Conservation (phyloP, 2,329 filamentous ascomycete genomes). For the Hymenoscyphus fraxineus region DNA sequence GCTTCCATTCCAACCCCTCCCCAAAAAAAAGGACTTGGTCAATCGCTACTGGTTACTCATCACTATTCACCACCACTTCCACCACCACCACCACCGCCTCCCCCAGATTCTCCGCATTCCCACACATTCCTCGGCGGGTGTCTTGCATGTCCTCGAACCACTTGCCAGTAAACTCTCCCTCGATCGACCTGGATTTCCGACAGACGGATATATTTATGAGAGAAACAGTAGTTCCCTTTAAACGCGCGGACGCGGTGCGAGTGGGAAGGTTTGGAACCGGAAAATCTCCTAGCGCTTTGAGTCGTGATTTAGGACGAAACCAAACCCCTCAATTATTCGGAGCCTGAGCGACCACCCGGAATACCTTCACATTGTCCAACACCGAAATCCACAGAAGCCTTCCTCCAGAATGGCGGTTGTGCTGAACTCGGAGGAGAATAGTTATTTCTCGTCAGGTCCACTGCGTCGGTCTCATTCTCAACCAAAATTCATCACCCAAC, state of each 20-base stretch:
- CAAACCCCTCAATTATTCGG: neutral
- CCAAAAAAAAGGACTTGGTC: neutral
- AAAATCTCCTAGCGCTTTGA: neutral
- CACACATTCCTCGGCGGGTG: neutral
- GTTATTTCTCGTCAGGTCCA: constrained; percentile 51
- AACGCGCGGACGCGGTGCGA: constrained; percentile 20
- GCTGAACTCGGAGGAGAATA: constrained; percentile 49
- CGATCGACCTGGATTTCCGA: neutral
- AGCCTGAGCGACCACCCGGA: constrained; percentile 21
- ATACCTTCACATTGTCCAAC: constrained; percentile 7
- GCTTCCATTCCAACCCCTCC: neutral
- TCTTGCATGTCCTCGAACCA: neutral
- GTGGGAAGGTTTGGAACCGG: constrained; percentile 17
- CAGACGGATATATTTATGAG: constrained; percentile 21
- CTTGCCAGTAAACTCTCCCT: neutral
- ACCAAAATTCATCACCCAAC: constrained; percentile 50
- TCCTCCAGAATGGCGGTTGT: constrained; percentile 34
- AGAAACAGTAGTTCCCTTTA: constrained; percentile 13
- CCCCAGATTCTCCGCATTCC: constrained; percentile 5
- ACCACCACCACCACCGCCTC: neutral
- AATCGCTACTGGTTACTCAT: neutral
- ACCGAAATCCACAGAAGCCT: neutral
- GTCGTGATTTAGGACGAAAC: constrained; percentile 5
- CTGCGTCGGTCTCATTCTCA: constrained; percentile 60
- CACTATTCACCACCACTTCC: neutral